Percentiles rank a stretch among this genome's conserved stretches.
Conservation (phyloP, 2,329 filamentous ascomycete genomes). For the Madurella fahalii region DNA sequence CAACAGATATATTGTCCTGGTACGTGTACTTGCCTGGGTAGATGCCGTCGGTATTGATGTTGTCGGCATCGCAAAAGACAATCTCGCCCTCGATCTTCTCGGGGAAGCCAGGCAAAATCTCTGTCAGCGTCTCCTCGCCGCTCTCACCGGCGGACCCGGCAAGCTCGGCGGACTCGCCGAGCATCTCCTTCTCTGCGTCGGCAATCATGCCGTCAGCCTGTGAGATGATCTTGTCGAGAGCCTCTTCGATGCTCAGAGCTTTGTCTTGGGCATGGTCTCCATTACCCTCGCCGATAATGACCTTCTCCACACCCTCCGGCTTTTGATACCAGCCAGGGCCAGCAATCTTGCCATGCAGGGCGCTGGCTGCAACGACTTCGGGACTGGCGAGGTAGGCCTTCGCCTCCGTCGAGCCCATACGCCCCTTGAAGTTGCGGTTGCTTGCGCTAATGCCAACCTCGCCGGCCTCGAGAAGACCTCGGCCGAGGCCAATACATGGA, state of each 20-base stretch:
- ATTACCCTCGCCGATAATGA: constrained; percentile 67
- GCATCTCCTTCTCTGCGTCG: constrained; percentile 46
- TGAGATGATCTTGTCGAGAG: constrained; percentile 65
- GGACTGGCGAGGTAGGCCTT: constrained; percentile 85
- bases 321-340: constrained; percentile 28
- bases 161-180: constrained; percentile 29
- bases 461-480: constrained; percentile 74
- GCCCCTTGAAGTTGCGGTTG: constrained; percentile 88
- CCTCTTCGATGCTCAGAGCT: constrained; percentile 63
- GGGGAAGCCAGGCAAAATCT: constrained; percentile 82
- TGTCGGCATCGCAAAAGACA: constrained; percentile 74
- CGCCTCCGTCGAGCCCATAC: constrained; percentile 77
- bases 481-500: constrained; percentile 69
- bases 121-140: constrained; percentile 48
- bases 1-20: constrained; percentile 71
- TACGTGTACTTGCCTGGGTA: constrained; percentile 86
- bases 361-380: constrained; percentile 88
- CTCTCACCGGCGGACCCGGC: constrained; percentile 24
- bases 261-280: constrained; percentile 61
- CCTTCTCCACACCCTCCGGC: constrained; percentile 64
- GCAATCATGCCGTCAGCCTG: constrained; percentile 63
- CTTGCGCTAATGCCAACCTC: constrained; percentile 80
- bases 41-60: constrained; percentile 89
- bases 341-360: constrained; percentile 31
- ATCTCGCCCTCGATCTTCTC: constrained; percentile 81